Percentiles rank a stretch among this genome's conserved stretches.
These are phyloP conservation scores for Podila horticola DNA, from an alignment of 192 early-diverging fungal genomes.

Conservation along the genomic window DNA sequence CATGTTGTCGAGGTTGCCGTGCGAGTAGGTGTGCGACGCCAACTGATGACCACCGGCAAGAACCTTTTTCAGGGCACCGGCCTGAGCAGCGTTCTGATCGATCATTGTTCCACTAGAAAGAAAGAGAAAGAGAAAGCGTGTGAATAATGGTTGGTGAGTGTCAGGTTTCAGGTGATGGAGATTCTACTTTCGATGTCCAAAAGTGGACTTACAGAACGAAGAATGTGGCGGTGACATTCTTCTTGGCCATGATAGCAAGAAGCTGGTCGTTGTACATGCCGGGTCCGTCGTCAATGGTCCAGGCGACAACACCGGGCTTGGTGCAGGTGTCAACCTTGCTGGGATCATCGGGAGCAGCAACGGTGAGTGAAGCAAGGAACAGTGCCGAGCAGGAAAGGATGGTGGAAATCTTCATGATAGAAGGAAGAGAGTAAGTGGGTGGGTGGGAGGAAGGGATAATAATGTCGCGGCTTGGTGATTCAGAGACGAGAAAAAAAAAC, in stretches of 20 bases:
- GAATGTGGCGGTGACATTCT: slow-evolving; percentile 74
- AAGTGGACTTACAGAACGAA: slow-evolving; percentile 60
- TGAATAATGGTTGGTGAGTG: neutral
- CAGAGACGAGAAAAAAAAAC: too few species aligned
- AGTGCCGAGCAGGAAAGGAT: slow-evolving; percentile 26
- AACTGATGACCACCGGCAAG: slow-evolving; percentile 68
- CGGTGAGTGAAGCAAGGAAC: slow-evolving; percentile 26
- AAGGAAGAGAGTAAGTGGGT: slow-evolving; percentile 3
- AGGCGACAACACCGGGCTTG: slow-evolving; percentile 44
- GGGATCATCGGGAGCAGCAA: slow-evolving; percentile 35
- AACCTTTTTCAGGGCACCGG: slow-evolving; percentile 34
- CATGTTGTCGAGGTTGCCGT: slow-evolving; percentile 59
- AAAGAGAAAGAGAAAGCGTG: neutral
- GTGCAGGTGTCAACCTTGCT: slow-evolving; percentile 40
- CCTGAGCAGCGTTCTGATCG: slow-evolving; percentile 25
- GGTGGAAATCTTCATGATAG: slow-evolving; percentile 32
- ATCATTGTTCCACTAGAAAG: slow-evolving; percentile 27
- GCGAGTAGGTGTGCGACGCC: slow-evolving; percentile 64
- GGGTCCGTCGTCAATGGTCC: slow-evolving; percentile 66
- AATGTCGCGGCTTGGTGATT: too few species aligned
- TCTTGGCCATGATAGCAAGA: slow-evolving; percentile 57
- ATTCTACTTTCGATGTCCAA: too few species aligned
- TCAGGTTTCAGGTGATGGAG: neutral
- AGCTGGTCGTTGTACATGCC: slow-evolving; percentile 58
- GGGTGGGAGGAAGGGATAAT: neutral